These are phyloP conservation scores for Dryadomyces quercivorus DNA, from an alignment of 2,329 filamentous ascomycete species.

Conservation along the genomic window DNA sequence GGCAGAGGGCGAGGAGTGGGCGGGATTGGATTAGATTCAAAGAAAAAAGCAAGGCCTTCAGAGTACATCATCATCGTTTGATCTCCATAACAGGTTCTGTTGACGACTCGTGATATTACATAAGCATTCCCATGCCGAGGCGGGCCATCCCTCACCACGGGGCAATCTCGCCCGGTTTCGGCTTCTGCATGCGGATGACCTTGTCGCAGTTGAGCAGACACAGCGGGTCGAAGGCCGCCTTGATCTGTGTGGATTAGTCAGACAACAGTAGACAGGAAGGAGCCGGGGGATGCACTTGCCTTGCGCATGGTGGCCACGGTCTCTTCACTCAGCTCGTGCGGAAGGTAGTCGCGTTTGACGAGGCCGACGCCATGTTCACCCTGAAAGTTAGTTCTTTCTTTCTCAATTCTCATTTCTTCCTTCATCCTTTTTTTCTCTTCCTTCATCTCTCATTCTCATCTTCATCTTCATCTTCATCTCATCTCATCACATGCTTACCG, in stretches of 20 bases:
- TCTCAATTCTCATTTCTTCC: background rate
- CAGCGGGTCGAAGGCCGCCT: constrained; percentile 67
- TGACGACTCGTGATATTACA: background rate
- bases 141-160: constrained; percentile 25
- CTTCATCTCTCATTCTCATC: background rate
- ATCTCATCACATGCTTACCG: constrained; percentile 31
- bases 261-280: background rate
- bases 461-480: background rate
- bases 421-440: background rate
- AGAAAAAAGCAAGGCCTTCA: background rate
- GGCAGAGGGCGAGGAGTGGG: constrained; percentile 14
- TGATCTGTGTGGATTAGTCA: constrained; percentile 36
- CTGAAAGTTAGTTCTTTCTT: constrained; percentile 17
- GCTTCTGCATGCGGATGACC: constrained; percentile 48
- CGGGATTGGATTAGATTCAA: constrained; percentile 18
- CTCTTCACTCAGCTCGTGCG: constrained; percentile 60
- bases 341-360: constrained; percentile 73
- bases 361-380: constrained; percentile 77
- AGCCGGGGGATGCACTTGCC: constrained; percentile 29
- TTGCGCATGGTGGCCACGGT: constrained; percentile 78
- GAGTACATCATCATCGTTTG: too few species aligned
- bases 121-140: background rate
- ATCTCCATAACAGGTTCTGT: too few species aligned
- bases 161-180: constrained; percentile 32
- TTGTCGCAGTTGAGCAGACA: constrained; percentile 60